phyloP scores from a whole-genome alignment of 345 rosid species.

The Balakata baccata region DNA sequence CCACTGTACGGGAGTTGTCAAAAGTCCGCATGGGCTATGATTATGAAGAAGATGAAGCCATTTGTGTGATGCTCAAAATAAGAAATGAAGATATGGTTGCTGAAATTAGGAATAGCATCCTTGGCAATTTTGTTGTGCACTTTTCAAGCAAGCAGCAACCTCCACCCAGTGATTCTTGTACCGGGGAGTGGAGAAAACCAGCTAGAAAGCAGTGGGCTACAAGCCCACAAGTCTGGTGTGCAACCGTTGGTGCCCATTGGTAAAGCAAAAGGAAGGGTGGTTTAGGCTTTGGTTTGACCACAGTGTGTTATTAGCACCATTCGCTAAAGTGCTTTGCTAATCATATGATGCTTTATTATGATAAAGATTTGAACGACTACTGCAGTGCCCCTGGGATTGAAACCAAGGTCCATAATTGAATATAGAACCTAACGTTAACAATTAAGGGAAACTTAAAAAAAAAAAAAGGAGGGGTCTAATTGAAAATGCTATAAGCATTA shows the following conservation, averaged over 20 bases:
- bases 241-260: constrained; percentile 49
- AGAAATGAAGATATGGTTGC: constrained; percentile 21
- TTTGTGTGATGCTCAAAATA: not conserved
- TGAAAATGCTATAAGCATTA: too few species aligned
- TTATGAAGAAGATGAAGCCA: not conserved
- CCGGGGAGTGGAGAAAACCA: constrained; percentile 93
- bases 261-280: constrained; percentile 60
- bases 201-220: constrained; percentile 61
- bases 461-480: too few species aligned
- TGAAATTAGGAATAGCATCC: constrained; percentile 1
- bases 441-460: too few species aligned
- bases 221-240: constrained; percentile 53
- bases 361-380: constrained; percentile 58
- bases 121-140: constrained; percentile 32
- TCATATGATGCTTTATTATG: constrained; percentile 69
- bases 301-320: constrained; percentile 55
- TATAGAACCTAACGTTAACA: too few species aligned
- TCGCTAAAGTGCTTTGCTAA: constrained; percentile 65
- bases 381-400: constrained; percentile 68
- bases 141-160: constrained; percentile 38
- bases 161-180: constrained; percentile 65
- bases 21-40: too few species aligned
- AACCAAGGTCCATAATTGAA: constrained; percentile 53
- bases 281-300: constrained; percentile 86
- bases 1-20: not conserved